Evolutionary conservation across 1,139 yeast genomes (phyloP).

Genomic region (Lodderomyces orthopsilosis): DNA sequence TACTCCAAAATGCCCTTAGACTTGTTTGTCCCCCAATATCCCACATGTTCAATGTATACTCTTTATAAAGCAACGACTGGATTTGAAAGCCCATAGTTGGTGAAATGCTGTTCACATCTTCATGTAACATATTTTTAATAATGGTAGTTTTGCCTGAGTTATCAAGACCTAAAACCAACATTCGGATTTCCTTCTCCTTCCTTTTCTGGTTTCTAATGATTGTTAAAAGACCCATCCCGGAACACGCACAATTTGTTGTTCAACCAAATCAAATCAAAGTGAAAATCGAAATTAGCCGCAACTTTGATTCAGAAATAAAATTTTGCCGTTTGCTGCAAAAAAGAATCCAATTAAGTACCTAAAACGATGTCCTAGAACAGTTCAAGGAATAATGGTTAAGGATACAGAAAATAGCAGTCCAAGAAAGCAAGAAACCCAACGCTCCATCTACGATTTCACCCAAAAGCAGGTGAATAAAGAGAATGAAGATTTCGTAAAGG

Average conservation of each 20-base stretch:
- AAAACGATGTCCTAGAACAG: not conserved
- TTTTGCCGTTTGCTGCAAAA: not conserved
- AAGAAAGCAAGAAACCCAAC: slow-evolving; percentile 8
- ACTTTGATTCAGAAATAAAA: not conserved
- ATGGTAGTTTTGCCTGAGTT: slow-evolving; percentile 88
- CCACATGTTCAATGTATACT: slow-evolving; percentile 54
- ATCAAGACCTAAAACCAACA: slow-evolving; percentile 79
- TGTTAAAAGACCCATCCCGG: slow-evolving; percentile 76
- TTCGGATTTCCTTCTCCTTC: slow-evolving; percentile 74
- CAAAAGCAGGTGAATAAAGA: not conserved
- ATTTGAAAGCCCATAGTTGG: slow-evolving; percentile 58
- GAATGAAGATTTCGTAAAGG: not conserved
- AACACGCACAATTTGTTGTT: not conserved
- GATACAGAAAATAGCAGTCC: not conserved
- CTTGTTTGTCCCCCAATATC: slow-evolving; percentile 88
- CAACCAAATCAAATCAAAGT: not conserved
- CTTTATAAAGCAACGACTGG: slow-evolving; percentile 35
- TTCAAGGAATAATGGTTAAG: not conserved
- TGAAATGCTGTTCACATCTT: slow-evolving; percentile 34
- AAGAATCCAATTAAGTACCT: not conserved
- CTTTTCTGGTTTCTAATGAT: slow-evolving; percentile 79
- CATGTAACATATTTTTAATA: slow-evolving; percentile 60
- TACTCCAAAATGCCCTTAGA: slow-evolving; percentile 82
- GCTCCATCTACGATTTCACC: slow-evolving; percentile 17
- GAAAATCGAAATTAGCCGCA: slow-evolving; percentile 3